Conservation (phyloP, 768 basidiomycete species). For the Favolaschia claudopus region DNA sequence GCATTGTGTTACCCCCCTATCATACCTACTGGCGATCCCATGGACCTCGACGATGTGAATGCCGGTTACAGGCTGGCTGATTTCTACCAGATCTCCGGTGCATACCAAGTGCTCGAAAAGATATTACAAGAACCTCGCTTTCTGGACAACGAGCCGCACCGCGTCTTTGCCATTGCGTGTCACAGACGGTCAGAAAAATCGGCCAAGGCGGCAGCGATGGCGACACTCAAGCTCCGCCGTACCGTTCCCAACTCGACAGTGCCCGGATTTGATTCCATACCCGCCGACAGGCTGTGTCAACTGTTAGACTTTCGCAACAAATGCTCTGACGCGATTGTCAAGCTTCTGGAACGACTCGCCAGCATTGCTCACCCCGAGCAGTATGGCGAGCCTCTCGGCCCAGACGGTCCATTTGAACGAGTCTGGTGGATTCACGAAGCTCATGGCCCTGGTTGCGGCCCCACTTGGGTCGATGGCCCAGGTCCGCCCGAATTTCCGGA, state of each 20-base stretch:
- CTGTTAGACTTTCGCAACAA: too few species aligned
- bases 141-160: constrained; percentile 22
- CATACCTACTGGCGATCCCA: constrained; percentile 1
- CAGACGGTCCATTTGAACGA: too few species aligned
- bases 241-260: not conserved
- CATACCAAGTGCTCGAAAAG: constrained; percentile 28
- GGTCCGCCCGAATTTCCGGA: too few species aligned
- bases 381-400: too few species aligned
- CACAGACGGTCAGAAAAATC: constrained; percentile 21
- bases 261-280: not conserved
- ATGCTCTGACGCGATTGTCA: too few species aligned
- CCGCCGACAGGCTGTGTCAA: too few species aligned
- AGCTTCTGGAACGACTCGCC: too few species aligned
- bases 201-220: constrained; percentile 13
- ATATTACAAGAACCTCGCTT: constrained; percentile 11
- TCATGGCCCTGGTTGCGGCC: too few species aligned
- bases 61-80: constrained; percentile 40
- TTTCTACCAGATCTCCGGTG: constrained; percentile 45
- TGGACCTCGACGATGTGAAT: constrained; percentile 40
- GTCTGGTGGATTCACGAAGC: too few species aligned
- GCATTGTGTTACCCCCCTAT: constrained; percentile 43
- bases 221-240: constrained; percentile 9
- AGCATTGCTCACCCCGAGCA: too few species aligned
- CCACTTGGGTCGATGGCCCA: too few species aligned
- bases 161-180: constrained; percentile 34